These are phyloP conservation scores for Ogataea pini DNA, from an alignment of 805 yeast species.

Conservation along the genomic window DNA sequence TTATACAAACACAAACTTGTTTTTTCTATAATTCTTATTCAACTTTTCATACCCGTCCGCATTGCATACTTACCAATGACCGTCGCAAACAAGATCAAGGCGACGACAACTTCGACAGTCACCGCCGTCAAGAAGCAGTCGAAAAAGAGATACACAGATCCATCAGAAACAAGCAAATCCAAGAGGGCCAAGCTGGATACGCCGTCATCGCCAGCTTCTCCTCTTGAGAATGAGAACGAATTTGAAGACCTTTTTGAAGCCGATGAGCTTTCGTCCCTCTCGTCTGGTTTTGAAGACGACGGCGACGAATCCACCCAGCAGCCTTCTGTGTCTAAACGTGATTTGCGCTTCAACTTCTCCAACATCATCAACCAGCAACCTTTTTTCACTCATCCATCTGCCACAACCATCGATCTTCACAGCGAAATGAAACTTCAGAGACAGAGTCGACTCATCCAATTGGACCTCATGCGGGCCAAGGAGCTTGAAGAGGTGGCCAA, in stretches of 20 bases:
- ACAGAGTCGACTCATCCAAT: conserved; percentile 31
- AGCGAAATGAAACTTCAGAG: conserved; percentile 35
- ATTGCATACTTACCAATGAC: background rate
- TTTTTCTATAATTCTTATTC: background rate
- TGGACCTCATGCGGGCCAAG: conserved; percentile 24
- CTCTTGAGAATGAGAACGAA: background rate
- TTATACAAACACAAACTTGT: too few relatives aligned
- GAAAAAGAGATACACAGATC: conserved; percentile 2
- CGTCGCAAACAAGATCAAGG: background rate
- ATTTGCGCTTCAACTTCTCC: conserved; percentile 28
- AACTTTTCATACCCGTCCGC: background rate
- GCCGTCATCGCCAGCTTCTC: background rate
- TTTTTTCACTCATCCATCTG: conserved; percentile 27
- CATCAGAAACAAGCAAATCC: background rate
- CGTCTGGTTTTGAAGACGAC: conserved; percentile 7
- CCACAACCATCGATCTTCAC: conserved; percentile 27
- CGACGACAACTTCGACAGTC: background rate
- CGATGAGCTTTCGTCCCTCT: conserved; percentile 4
- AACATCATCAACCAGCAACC: conserved; percentile 29
- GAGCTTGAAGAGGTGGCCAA: conserved; percentile 17
- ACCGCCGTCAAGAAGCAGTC: background rate
- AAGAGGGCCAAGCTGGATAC: background rate
- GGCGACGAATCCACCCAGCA: conserved; percentile 1
- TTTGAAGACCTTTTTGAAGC: conserved; percentile 2
- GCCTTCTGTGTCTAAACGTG: conserved; percentile 21